Evolutionary conservation across 805 yeast genomes (phyloP).

Genomic region (Ogataea methanolica): DNA sequence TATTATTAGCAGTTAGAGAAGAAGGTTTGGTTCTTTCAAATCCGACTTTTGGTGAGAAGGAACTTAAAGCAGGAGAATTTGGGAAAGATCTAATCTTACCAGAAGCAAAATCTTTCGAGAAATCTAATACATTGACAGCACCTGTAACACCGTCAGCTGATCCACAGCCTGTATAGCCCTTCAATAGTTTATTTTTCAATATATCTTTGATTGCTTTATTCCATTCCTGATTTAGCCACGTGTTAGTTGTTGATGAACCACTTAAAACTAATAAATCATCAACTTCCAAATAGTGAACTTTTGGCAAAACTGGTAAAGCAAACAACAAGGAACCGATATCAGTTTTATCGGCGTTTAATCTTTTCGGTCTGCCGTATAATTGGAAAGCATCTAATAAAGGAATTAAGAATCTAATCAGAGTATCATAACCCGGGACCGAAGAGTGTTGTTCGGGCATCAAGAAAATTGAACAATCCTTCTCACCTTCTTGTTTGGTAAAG

Average conservation of each 20-base stretch:
- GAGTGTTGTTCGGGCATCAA: constrained; percentile 83
- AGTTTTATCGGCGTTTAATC: constrained; percentile 67
- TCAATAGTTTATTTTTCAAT: constrained; percentile 45
- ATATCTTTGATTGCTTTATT: constrained; percentile 48
- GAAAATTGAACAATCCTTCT: constrained; percentile 60
- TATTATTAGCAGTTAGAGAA: too few relatives aligned
- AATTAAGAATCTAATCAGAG: constrained; percentile 73
- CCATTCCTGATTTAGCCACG: constrained; percentile 65
- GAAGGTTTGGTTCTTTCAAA: constrained; percentile 6
- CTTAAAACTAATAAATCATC: constrained; percentile 50
- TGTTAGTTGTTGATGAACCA: constrained; percentile 25
- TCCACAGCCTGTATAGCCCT: constrained; percentile 80
- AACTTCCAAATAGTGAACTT: constrained; percentile 64
- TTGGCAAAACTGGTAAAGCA: constrained; percentile 80
- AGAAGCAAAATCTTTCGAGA: constrained; percentile 22
- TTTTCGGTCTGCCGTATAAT: constrained; percentile 77
- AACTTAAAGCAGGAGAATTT: constrained; percentile 32
- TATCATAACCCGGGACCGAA: constrained; percentile 78
- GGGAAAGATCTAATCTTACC: constrained; percentile 24
- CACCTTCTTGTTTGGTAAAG: constrained; percentile 46
- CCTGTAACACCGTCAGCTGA: constrained; percentile 58
- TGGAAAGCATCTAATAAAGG: constrained; percentile 74
- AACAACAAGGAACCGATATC: constrained; percentile 65
- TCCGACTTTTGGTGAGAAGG: constrained; percentile 29
- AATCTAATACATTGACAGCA: constrained; percentile 34